Evolutionary conservation across 1,284 basidiomycete species (phyloP), one percentile per base, ranked within the genome.

Genomic region (Apiotrichum veenhuisii): DNA sequence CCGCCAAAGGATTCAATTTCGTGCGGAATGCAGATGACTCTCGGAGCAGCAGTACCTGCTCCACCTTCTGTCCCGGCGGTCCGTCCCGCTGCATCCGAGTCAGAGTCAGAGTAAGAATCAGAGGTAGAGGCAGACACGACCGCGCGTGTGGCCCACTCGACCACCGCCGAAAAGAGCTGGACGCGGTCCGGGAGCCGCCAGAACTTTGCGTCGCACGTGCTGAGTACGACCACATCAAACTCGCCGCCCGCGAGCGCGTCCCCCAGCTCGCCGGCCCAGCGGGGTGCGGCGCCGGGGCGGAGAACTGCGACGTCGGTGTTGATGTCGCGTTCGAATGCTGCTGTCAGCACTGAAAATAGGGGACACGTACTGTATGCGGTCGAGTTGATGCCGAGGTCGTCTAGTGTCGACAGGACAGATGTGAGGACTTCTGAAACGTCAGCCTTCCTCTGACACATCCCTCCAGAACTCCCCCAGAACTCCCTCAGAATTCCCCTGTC

Each of bases 181-280:
- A 2, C 22, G 22, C n/a, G 14, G 34, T 20, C 14, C 20, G 11
- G 36, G 12, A 4, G 11, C 14, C n/a, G 15, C 47, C 47, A 49
- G 36, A 49, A 49, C 36, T 49, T 38, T n/a, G 34, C 36, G 47
- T 49, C 47, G 23, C 47, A 49, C 17, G 47, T 25, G 36, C 23
- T 38, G 34, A 49, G 34, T 5, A 49, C 20, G 8, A 36, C 47
- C 7, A 38, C 36, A 23, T 49, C 47, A 15, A 18, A 38, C 20
- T 38, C 36, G 17, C 23, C 47, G 1, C 5, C 26, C 5, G 18
- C 44, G 30, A 46, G 15, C 11, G 27, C 30, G 18, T 26, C 17
- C 2, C 11, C 27, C 23, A 43, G 42, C 23, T 43, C 42, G 42
- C 14, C 23, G 23, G n/a, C 25, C 12, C 14, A 17, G 23, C 23